Evolutionary conservation across 2,329 filamentous ascomycete genomes (phyloP).

Genomic region (Trematosphaeria pertusa): DNA sequence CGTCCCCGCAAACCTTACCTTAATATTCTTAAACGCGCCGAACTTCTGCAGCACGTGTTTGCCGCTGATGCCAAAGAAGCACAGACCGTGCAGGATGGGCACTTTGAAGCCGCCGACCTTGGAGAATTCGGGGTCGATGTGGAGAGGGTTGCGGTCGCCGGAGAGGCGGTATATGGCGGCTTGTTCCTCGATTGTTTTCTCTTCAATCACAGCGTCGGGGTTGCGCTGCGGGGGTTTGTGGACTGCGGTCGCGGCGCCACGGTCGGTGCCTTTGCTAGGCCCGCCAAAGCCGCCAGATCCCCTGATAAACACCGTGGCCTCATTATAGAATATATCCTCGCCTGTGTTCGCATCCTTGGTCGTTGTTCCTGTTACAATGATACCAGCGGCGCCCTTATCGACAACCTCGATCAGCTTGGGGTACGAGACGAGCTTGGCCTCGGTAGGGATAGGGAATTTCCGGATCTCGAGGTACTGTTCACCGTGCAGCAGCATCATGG

Average conservation of each 20-base stretch:
- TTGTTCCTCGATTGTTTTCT: constrained; percentile 87
- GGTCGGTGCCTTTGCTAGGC: constrained; percentile 74
- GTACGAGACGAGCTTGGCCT: constrained; percentile 75
- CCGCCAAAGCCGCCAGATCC: constrained; percentile 92
- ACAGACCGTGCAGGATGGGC: constrained; percentile 96
- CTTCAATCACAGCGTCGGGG: constrained; percentile 84
- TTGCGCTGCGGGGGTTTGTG: constrained; percentile 79
- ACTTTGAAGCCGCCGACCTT: constrained; percentile 94
- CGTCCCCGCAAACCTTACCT: constrained; percentile 87
- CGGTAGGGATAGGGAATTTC: constrained; percentile 89
- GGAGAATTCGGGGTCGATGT: constrained; percentile 93
- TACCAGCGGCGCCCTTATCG: constrained; percentile 90
- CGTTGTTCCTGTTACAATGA: constrained; percentile 79
- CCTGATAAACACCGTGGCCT: constrained; percentile 89
- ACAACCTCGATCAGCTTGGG: constrained; percentile 89
- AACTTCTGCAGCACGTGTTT: constrained; percentile 89
- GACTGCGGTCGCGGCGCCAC: constrained; percentile 79
- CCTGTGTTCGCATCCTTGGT: constrained; percentile 86
- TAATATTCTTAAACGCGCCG: constrained; percentile 87
- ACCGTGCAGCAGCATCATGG: constrained; percentile 98
- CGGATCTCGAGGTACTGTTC: constrained; percentile 97
- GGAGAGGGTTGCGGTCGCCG: constrained; percentile 94
- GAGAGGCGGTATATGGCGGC: constrained; percentile 92
- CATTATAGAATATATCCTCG: constrained; percentile 96
- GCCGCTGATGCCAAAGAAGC: constrained; percentile 88